Percentiles rank a stretch among this genome's conserved stretches.
Conservation (phyloP, 1,284 basidiomycete species). For the Amylostereum chailletii region DNA sequence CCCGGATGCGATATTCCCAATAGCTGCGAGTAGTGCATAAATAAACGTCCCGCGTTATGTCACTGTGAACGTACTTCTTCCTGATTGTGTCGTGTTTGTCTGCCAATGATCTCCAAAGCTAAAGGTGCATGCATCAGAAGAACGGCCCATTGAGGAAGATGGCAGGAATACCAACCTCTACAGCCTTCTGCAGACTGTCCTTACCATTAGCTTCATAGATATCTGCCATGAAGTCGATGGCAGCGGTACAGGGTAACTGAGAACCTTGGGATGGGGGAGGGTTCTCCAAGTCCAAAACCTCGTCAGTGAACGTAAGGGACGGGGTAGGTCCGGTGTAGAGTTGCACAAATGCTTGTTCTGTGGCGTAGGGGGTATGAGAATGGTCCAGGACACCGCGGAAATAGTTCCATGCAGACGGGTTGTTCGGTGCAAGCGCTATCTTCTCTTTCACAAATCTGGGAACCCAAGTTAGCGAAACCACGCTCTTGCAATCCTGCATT, state of each 20-base stretch:
- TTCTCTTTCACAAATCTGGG: conserved; percentile 58
- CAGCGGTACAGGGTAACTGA: conserved; percentile 65
- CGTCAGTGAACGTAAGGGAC: conserved; percentile 17
- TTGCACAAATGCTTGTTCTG: conserved; percentile 49
- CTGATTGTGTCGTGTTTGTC: conserved; percentile 70
- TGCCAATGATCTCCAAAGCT: conserved; percentile 70
- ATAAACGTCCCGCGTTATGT: conserved; percentile 8
- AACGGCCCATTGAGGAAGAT: conserved; percentile 5
- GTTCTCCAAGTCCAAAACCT: conserved; percentile 64
- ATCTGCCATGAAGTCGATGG: conserved; percentile 85
- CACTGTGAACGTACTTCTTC: conserved; percentile 49
- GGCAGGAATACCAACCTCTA: conserved; percentile 31
- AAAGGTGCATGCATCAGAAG: conserved; percentile 4
- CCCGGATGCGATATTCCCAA: conserved; percentile 35
- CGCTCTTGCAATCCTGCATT: neutral
- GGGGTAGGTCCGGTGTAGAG: conserved; percentile 43
- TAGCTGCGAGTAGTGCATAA: conserved; percentile 21
- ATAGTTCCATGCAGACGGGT: conserved; percentile 92
- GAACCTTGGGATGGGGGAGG: conserved; percentile 61
- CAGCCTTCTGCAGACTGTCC: conserved; percentile 38
- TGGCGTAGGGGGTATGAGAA: conserved; percentile 48
- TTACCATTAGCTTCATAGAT: conserved; percentile 51
- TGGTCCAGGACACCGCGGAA: conserved; percentile 69
- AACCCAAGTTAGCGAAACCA: neutral
- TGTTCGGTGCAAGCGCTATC: conserved; percentile 85